These are phyloP conservation scores for Lentinus tigrinus DNA, from an alignment of 768 basidiomycete species.

Conservation along the genomic window DNA sequence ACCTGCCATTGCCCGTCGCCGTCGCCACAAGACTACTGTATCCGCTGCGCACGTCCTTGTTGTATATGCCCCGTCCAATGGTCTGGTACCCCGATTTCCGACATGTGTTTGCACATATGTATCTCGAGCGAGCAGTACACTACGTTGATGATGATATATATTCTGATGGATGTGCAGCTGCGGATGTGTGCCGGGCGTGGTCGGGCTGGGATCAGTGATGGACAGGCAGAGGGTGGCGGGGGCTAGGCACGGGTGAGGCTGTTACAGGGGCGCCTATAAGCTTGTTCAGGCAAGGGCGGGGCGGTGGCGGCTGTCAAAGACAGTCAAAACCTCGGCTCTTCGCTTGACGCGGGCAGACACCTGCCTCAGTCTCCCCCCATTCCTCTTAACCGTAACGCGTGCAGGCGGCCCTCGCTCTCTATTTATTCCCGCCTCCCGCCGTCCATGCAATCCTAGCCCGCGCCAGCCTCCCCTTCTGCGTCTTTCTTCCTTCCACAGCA, in stretches of 20 bases:
- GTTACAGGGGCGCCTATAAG: slow-evolving; percentile 1
- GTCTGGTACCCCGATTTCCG: slow-evolving; percentile 1
- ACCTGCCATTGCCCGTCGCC: slow-evolving; percentile 13
- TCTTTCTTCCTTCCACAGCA: neutral
- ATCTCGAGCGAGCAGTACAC: slow-evolving; percentile 12
- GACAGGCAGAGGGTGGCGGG: neutral
- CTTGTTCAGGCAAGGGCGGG: neutral
- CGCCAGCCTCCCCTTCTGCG: slow-evolving; percentile 1
- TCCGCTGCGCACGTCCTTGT: slow-evolving; percentile 1
- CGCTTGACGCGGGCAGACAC: neutral
- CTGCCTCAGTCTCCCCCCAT: neutral
- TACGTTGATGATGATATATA: slow-evolving; percentile 16
- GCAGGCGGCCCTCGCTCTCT: neutral
- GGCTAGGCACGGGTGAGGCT: slow-evolving; percentile 9
- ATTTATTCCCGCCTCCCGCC: neutral
- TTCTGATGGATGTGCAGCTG: slow-evolving; percentile 12
- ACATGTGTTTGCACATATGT: slow-evolving; percentile 10
- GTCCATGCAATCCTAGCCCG: neutral
- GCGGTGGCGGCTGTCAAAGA: slow-evolving; percentile 10
- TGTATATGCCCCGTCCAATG: slow-evolving; percentile 16
- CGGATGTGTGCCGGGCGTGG: neutral
- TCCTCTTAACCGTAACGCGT: neutral
- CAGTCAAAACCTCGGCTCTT: slow-evolving; percentile 12
- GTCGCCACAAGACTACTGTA: slow-evolving; percentile 13
- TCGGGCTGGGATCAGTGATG: slow-evolving; percentile 15